Percentiles rank a stretch among this genome's conserved stretches.
Conservation (phyloP, 179 eudicot species). For the Sideroxylon spinosum region DNA sequence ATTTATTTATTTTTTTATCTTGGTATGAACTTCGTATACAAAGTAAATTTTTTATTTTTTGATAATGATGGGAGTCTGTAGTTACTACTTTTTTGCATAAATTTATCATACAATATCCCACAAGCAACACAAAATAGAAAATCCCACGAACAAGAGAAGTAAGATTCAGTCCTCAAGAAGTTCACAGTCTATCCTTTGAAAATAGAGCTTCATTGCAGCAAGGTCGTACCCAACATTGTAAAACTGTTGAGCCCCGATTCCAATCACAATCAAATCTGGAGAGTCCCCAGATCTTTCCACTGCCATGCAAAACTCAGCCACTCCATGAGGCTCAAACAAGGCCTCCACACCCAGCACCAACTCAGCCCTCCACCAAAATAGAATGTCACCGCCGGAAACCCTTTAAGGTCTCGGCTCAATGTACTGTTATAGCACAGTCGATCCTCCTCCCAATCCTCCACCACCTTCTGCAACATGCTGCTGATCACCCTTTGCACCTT, state of each 20-base stretch:
- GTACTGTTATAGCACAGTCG: slow-evolving; percentile 17
- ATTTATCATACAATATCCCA: no score
- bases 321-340: neutral
- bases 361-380: slow-evolving; percentile 13
- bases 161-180: neutral
- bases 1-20: no score
- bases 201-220: slow-evolving; percentile 1
- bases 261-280: neutral
- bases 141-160: neutral
- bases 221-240: slow-evolving; percentile 21
- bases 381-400: slow-evolving; percentile 21
- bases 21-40: no score
- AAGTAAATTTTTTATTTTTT: no score
- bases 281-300: neutral
- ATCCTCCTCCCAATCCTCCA: neutral
- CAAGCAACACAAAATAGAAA: no score
- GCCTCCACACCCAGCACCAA: slow-evolving; percentile 8
- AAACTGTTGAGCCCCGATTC: slow-evolving; percentile 19
- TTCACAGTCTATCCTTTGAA: slow-evolving; percentile 17
- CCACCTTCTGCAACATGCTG: no score
- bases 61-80: no score
- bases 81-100: no score
- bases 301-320: slow-evolving; percentile 16
- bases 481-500: neutral
- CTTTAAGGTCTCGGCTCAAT: slow-evolving; percentile 6